A percentile compares a stretch with the other conserved stretches of the same genome.
phyloP scores from a whole-genome alignment of 306 rosid species.

The Albizia julibrissin region DNA sequence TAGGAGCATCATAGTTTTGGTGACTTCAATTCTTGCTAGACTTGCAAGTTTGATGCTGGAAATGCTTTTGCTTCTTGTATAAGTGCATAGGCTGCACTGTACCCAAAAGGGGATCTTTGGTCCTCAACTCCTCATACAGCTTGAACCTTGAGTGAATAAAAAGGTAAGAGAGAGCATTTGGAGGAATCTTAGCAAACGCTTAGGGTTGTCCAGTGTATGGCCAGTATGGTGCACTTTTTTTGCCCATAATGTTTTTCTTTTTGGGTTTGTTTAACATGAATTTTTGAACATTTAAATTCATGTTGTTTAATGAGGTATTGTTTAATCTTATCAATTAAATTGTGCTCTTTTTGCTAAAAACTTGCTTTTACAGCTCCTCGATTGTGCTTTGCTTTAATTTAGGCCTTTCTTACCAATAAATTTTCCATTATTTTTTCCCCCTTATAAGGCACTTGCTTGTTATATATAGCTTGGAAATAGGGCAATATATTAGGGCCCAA shows the following conservation, averaged over 20 bases:
- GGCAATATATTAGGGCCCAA: too few species aligned
- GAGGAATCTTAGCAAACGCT: neutral
- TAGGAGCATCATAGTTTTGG: conserved; percentile 45
- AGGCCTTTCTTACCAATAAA: too few species aligned
- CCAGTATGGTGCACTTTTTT: too few species aligned
- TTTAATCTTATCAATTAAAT: too few species aligned
- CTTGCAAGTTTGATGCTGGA: conserved; percentile 15
- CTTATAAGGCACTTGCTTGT: too few species aligned
- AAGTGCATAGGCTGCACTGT: conserved; percentile 21
- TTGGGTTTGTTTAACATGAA: too few species aligned
- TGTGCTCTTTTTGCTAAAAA: neutral
- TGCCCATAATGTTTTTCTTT: too few species aligned
- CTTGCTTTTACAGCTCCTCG: too few species aligned
- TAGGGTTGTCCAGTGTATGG: too few species aligned
- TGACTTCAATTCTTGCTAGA: neutral
- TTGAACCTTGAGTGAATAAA: conserved; percentile 25
- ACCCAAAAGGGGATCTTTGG: conserved; percentile 13
- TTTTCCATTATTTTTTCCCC: too few species aligned
- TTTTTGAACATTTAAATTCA: neutral
- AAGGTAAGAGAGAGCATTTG: neutral
- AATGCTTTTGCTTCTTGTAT: conserved; percentile 27
- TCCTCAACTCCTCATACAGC: conserved; percentile 4
- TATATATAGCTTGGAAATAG: too few species aligned
- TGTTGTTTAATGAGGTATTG: neutral
- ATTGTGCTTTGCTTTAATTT: too few species aligned